Conservation (phyloP, 2,329 filamentous ascomycete species). For the Penicillium olsonii region DNA sequence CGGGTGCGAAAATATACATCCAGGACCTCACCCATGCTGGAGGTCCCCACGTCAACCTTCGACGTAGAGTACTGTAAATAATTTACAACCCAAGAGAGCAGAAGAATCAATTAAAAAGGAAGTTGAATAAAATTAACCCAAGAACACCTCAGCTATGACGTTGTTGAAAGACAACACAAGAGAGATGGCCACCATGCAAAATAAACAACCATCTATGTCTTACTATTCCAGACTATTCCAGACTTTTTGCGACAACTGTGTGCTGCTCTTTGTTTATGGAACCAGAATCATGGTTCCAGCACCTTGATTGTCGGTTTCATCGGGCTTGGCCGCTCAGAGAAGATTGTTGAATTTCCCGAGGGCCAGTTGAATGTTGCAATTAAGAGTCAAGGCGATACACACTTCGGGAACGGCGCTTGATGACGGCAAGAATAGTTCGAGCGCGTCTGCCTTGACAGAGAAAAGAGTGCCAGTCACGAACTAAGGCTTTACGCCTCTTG, state of each 20-base stretch:
- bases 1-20: too few relatives aligned
- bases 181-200: conserved; percentile 9
- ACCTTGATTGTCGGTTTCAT: conserved; percentile 1
- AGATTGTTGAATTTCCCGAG: conserved; percentile 13
- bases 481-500: conserved; percentile 47
- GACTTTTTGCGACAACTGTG: background rate
- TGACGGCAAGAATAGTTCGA: too few relatives aligned
- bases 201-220: conserved; percentile 8
- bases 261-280: conserved; percentile 1
- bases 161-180: conserved; percentile 13
- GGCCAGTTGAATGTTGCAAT: conserved; percentile 5
- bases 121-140: background rate
- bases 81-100: too few relatives aligned
- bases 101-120: too few relatives aligned
- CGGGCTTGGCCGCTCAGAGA: background rate
- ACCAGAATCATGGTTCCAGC: conserved; percentile 1
- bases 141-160: conserved; percentile 12
- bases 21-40: too few relatives aligned
- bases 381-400: background rate
- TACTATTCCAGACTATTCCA: background rate
- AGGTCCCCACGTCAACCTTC: too few relatives aligned
- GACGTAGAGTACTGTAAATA: too few relatives aligned
- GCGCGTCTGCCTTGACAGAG: background rate
- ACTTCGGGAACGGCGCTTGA: too few relatives aligned
- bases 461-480: background rate